Evolutionary conservation across 768 basidiomycete species (phyloP), one percentile per base, ranked within the genome.

Genomic region (Kwoniella sp.): DNA sequence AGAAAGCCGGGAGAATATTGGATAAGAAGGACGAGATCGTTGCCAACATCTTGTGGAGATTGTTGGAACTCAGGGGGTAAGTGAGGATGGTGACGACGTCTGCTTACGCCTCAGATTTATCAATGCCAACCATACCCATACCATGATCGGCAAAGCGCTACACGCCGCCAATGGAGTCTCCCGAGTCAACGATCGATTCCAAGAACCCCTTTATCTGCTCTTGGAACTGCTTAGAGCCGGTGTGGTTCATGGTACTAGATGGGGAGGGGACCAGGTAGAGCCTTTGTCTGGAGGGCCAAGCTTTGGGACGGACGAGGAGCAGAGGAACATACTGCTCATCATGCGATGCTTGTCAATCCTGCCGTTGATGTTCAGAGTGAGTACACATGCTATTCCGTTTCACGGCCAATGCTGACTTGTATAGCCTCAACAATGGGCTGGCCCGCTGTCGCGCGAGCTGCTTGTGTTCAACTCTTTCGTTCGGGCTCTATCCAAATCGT

Each of bases 1-100:
- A 57, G 26, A 69, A 70, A 61, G 74, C 79, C n/a, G 55, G 58
- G 9, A 74, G 75, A 66, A 85, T 87, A 17, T 85, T 99, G 28
- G 95, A 98, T 66, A 97, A 96, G 83, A 98, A 98, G 83, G 96
- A 99, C 73, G 96, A 99, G 81, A 85, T 96, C 0, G 96, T 99
- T 2, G 94, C 94, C 8, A 99, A 99, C 77, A 93, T 95, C 28
- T 91, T 99, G 61, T 97, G 94, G 94, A 87, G 95, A 58, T 97
- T 98, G 86, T 86, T 99, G 61, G 95, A 97, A 80, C 83, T 97
- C 63, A 85, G 96, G 81, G 93, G 93, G 94, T 95, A 81, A 78
- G 89, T 86, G 63, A 26, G 15, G 17, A 30, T 55, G 29, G 45
- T 65, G 57, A 65, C 52, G n/a, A 2, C 51, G 25, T 28, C 17